These are phyloP conservation scores for Choricystis sp. DNA, from an alignment of 139 green algal genomes.

Conservation along the genomic window DNA sequence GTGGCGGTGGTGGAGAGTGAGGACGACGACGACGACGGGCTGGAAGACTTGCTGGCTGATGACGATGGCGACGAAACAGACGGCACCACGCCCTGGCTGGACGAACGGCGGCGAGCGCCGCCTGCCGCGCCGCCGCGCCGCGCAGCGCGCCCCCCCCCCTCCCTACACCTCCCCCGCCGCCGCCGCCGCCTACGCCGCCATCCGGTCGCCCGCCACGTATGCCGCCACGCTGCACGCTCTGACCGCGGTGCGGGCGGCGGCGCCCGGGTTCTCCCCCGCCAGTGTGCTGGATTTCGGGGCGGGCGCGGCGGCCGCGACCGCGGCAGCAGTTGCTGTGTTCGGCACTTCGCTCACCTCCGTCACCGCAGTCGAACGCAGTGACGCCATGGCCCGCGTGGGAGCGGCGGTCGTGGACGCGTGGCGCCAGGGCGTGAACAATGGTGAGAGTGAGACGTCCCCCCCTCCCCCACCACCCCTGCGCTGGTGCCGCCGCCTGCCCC, in stretches of 20 bases:
- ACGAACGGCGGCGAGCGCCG: too few relatives aligned
- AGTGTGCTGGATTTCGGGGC: conserved; percentile 40
- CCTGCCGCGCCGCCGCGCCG: too few relatives aligned
- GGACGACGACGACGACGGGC: too few relatives aligned
- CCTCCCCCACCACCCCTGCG: not conserved
- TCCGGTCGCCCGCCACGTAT: conserved; percentile 13
- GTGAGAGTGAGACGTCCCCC: too few relatives aligned
- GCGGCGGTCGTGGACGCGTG: not conserved
- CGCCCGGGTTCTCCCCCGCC: conserved; percentile 15
- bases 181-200: conserved; percentile 7
- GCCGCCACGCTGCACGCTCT: conserved; percentile 6
- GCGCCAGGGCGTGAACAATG: too few relatives aligned
- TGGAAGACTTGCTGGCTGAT: too few relatives aligned
- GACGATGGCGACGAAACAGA: too few relatives aligned
- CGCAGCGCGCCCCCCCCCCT: too few relatives aligned
- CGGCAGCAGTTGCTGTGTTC: conserved; percentile 20
- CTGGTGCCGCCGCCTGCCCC: not conserved
- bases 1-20: too few relatives aligned
- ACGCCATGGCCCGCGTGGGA: not conserved
- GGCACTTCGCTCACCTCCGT: not conserved
- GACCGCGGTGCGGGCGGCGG: conserved; percentile 7
- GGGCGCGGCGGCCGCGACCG: conserved; percentile 32
- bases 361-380: not conserved
- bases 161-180: too few relatives aligned
- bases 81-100: too few relatives aligned